Conservation (phyloP, 108 stramenopile genomes). For the Nitzschia palea region DNA sequence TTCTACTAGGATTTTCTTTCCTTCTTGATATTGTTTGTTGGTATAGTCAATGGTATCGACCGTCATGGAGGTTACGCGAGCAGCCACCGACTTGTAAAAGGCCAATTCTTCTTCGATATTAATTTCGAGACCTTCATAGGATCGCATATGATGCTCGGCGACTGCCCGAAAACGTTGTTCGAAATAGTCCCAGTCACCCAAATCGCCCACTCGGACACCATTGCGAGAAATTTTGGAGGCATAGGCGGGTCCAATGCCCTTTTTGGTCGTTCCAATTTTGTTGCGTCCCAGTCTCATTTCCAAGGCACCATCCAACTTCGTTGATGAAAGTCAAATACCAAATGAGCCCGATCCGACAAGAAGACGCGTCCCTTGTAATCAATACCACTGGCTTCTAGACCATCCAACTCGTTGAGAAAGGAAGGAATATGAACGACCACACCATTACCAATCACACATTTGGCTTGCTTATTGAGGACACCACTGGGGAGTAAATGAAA, state of each 20-base stretch:
- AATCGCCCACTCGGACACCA: slow-evolving; percentile 97
- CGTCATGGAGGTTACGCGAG: slow-evolving; percentile 73
- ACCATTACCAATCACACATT: slow-evolving; percentile 96
- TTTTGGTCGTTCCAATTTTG: slow-evolving; percentile 96
- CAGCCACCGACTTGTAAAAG: slow-evolving; percentile 81
- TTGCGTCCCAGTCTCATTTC: slow-evolving; percentile 84
- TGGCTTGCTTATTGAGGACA: slow-evolving; percentile 88
- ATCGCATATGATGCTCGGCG: slow-evolving; percentile 68
- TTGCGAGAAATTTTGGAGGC: slow-evolving; percentile 96
- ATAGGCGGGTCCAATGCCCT: slow-evolving; percentile 99
- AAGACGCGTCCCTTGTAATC: slow-evolving; percentile 84
- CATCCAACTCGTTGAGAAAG: slow-evolving; percentile 91
- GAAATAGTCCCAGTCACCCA: slow-evolving; percentile 82
- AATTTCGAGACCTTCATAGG: slow-evolving; percentile 83
- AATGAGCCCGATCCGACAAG: slow-evolving; percentile 94
- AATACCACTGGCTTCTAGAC: slow-evolving; percentile 73
- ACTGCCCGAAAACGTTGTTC: slow-evolving; percentile 87
- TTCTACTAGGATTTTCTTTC: slow-evolving; percentile 95
- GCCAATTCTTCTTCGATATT: slow-evolving; percentile 89
- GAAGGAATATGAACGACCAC: slow-evolving; percentile 96
- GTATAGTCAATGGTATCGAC: slow-evolving; percentile 91
- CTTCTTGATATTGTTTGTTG: slow-evolving; percentile 78
- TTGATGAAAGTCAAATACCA: slow-evolving; percentile 99
- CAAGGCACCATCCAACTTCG: slow-evolving; percentile 85
- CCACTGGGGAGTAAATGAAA: slow-evolving; percentile 99